Conservation (phyloP, 106 monocot genomes). For the Acanthochlamys bracteata region DNA sequence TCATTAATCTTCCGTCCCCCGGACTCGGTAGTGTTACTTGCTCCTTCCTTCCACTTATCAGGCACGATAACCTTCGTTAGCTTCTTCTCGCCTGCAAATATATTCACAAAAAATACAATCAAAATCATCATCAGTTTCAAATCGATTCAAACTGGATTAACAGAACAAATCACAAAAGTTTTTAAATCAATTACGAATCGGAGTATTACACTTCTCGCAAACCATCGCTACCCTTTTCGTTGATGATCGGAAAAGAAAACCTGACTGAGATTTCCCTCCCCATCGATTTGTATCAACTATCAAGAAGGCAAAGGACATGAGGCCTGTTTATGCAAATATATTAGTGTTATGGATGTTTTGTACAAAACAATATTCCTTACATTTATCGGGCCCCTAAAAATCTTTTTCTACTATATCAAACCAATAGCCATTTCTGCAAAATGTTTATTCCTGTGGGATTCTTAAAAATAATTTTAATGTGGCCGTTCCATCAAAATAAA, state of each 20-base stretch:
- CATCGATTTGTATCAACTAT: too few relatives aligned
- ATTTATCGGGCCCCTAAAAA: too few relatives aligned
- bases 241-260: not conserved
- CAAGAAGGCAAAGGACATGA: too few relatives aligned
- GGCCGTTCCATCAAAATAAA: too few relatives aligned
- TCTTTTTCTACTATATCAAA: too few relatives aligned
- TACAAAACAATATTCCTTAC: too few relatives aligned
- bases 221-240: slow-evolving; percentile 40
- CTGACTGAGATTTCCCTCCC: too few relatives aligned
- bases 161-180: not conserved
- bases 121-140: not conserved
- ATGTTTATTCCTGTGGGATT: too few relatives aligned
- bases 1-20: slow-evolving; percentile 99
- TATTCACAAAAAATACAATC: not conserved
- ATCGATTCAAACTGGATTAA: not conserved
- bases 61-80: slow-evolving; percentile 97
- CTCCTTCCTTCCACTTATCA: slow-evolving; percentile 99
- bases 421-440: too few relatives aligned
- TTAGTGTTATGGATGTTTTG: too few relatives aligned
- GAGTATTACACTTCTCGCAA: slow-evolving; percentile 82
- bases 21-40: slow-evolving; percentile 91
- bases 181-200: not conserved
- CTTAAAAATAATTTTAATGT: too few relatives aligned
- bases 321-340: too few relatives aligned
- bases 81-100: slow-evolving; percentile 87